Conservation (phyloP, 2,329 filamentous ascomycete species). For the Ophiocordyceps robertsii region DNA sequence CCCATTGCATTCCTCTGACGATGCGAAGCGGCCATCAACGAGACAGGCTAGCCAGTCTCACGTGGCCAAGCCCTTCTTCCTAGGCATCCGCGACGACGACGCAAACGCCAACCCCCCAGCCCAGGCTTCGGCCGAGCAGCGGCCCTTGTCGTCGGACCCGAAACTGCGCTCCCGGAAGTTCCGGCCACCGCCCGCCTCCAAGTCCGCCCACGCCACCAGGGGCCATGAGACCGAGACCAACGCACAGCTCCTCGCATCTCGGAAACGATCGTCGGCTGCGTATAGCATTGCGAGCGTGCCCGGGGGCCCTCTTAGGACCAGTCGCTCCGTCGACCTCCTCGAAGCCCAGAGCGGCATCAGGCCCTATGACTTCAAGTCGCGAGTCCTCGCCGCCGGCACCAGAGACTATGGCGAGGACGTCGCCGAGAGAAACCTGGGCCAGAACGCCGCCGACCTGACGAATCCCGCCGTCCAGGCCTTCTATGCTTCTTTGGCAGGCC, state of each 20-base stretch:
- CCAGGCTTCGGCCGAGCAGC: background rate
- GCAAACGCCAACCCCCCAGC: background rate
- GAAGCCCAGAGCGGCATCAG: constrained; percentile 24
- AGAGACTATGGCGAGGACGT: constrained; percentile 47
- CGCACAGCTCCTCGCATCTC: background rate
- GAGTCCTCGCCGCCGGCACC: constrained; percentile 31
- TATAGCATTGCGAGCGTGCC: background rate
- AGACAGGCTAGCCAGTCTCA: background rate
- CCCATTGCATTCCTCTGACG: background rate
- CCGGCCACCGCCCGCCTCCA: background rate
- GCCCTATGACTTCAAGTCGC: constrained; percentile 29
- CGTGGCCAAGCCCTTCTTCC: background rate
- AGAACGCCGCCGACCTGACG: constrained; percentile 18
- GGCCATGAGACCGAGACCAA: background rate
- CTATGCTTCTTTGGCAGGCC: no score
- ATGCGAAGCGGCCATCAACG: background rate
- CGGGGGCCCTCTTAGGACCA: background rate
- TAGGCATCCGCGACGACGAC: background rate
- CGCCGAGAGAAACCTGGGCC: constrained; percentile 39
- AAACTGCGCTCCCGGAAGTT: background rate
- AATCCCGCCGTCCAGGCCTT: constrained; percentile 12
- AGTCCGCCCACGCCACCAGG: background rate
- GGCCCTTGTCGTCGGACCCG: background rate
- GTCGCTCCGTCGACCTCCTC: background rate
- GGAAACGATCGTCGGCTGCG: background rate